Evolutionary conservation across 352 stramenopile species (phyloP), one percentile per base, ranked within the genome.

Genomic region (Phytopythium aichiense): DNA sequence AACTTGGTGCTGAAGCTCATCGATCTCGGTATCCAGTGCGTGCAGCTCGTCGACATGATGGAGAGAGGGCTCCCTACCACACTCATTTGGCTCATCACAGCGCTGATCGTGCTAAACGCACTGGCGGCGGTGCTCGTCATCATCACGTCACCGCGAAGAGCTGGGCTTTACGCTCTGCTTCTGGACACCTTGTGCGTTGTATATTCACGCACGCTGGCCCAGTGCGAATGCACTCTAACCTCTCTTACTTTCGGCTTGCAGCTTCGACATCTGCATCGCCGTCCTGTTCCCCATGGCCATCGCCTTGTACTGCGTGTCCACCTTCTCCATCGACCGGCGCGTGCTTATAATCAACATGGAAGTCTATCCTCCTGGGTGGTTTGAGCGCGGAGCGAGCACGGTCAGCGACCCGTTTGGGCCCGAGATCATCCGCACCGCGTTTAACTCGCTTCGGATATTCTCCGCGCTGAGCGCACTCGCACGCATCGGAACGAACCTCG

Each of bases 181-280:
- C 38, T 60, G 4, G 69, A 73, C 55, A 57, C 63, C 1, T 42
- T 57, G 64, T 74, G 53, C 40, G 40, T 46, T 46, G 7, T 15
- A 40, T 40, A 15, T 8, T 40, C 6, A 2, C 6, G 8, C 9
- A 2, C 8, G 9, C 15, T 15, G 35, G 12, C 6, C 35, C 9
- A 15, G 9, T 8, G 13, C 7, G 28, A 31, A 31, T 31, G 28
- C 28, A 31, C 35, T 40, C 35, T 40, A 40, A 40, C 9, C 15
- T 1, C 13, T 18, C 1, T 45, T 45, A 13, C 13, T 45, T 0
- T 45, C 38, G 38, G 11, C 6, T 40, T 11, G 35, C 30, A 84
- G 72, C 7, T 72, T 82, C 42, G 69, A 84, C 30, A 56, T 82
- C 2, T 58, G 74, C 12, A 69, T 80, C 40, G 66, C 64, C 1